Conservation (phyloP, 352 stramenopile species). For the Thraustochytrium sp. region DNA sequence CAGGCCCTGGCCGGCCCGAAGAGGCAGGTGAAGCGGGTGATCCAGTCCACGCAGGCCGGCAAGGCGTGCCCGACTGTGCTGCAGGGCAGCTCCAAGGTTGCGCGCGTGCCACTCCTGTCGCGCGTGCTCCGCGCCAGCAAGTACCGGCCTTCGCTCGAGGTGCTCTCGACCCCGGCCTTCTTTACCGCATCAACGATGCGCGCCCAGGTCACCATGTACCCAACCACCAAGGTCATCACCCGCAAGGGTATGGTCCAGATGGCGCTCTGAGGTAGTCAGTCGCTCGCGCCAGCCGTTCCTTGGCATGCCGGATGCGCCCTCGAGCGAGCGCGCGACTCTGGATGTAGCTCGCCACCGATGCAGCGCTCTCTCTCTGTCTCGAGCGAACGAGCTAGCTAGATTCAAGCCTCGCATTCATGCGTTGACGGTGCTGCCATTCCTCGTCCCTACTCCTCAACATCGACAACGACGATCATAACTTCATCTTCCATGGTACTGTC, state of each 20-base stretch:
- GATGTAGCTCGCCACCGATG: no score
- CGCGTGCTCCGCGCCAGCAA: not conserved
- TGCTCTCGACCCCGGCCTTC: constrained; percentile 26
- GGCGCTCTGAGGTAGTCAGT: no score
- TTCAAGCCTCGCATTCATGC: no score
- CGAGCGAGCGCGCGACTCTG: no score
- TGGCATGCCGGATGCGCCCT: no score
- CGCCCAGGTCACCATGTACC: constrained; percentile 15
- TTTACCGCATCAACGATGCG: not conserved
- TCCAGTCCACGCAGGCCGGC: not conserved
- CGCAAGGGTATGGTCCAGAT: constrained; percentile 5
- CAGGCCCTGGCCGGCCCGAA: constrained; percentile 9
- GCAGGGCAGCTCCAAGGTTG: constrained; percentile 19
- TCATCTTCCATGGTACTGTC: no score
- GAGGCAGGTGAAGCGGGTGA: constrained; percentile 9
- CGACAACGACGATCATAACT: no score
- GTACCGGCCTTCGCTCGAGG: constrained; percentile 22
- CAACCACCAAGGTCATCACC: not conserved
- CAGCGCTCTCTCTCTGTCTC: no score
- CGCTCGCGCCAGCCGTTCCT: no score
- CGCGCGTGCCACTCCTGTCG: not conserved
- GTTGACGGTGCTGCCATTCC: no score
- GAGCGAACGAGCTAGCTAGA: no score
- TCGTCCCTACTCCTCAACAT: no score
- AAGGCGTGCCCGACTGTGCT: not conserved